A percentile compares a stretch with the other conserved stretches of the same genome.
Conservation (phyloP, 805 yeast genomes). For the Middelhovenomyces tepae region DNA sequence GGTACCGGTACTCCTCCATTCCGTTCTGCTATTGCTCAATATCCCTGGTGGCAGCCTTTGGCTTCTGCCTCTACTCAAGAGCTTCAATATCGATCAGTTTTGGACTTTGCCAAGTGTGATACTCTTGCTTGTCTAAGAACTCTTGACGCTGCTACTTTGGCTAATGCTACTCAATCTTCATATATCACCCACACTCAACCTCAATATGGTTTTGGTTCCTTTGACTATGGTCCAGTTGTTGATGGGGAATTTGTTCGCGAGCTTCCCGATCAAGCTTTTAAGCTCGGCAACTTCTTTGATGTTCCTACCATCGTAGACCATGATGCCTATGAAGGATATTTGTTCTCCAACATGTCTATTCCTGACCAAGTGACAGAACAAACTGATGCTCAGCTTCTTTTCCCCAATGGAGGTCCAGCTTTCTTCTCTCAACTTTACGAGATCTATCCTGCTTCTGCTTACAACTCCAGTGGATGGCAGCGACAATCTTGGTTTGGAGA, state of each 20-base stretch:
- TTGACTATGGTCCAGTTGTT: constrained; percentile 10
- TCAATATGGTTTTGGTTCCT: constrained; percentile 11
- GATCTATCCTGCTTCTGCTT: constrained; percentile 4
- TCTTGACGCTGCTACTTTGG: too few species aligned
- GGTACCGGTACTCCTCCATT: constrained; percentile 10
- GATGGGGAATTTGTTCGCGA: constrained; percentile 11
- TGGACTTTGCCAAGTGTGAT: constrained; percentile 8
- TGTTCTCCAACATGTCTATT: constrained; percentile 6
- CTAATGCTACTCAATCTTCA: neutral
- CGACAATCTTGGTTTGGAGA: constrained; percentile 12
- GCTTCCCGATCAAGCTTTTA: constrained; percentile 6
- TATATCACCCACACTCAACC: too few species aligned
- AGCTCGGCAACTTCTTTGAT: constrained; percentile 8
- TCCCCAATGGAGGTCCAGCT: constrained; percentile 1
- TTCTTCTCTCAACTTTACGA: constrained; percentile 2
- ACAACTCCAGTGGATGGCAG: constrained; percentile 7
- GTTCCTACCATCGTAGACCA: constrained; percentile 10
- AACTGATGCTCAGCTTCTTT: constrained; percentile 3
- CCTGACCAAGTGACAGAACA: constrained; percentile 2
- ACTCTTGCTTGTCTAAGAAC: constrained; percentile 9
- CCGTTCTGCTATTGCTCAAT: constrained; percentile 9
- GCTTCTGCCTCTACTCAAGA: constrained; percentile 9
- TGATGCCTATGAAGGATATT: constrained; percentile 8
- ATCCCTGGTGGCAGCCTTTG: constrained; percentile 13
- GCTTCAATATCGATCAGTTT: constrained; percentile 5